These are phyloP conservation scores for Aspergillus fijiensis DNA, from an alignment of 2,329 filamentous ascomycete species.

Conservation along the genomic window DNA sequence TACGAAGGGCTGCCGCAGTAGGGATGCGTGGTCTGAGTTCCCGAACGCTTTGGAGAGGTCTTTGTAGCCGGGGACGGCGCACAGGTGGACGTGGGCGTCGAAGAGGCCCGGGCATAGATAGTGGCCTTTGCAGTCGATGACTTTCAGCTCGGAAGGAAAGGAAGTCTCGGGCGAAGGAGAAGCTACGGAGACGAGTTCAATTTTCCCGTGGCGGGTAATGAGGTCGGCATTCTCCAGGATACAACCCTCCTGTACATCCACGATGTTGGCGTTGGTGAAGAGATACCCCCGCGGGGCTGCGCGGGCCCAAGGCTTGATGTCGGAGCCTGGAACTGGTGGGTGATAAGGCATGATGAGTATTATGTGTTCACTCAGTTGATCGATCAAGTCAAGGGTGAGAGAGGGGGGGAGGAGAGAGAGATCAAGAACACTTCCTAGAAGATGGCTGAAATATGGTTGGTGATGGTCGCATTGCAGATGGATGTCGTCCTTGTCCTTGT, in stretches of 20 bases:
- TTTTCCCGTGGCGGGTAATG: too few species aligned
- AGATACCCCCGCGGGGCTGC: conserved; percentile 17
- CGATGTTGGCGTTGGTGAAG: conserved; percentile 25
- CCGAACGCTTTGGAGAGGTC: conserved; percentile 24
- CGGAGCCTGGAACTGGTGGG: background rate
- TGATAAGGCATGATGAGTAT: background rate
- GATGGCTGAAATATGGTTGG: too few species aligned
- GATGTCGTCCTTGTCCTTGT: too few species aligned
- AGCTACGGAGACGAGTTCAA: too few species aligned
- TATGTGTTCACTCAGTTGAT: too few species aligned
- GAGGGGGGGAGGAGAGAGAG: too few species aligned
- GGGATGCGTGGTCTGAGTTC: conserved; percentile 23
- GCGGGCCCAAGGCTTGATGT: conserved; percentile 24
- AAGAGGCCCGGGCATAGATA: conserved; percentile 29
- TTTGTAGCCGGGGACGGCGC: conserved; percentile 25
- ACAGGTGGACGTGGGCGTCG: conserved; percentile 29
- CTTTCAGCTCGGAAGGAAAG: background rate
- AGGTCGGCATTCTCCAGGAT: conserved; percentile 1
- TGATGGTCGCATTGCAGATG: too few species aligned
- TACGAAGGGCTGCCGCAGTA: conserved; percentile 23
- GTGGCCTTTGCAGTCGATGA: conserved; percentile 20
- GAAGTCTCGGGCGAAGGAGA: too few species aligned
- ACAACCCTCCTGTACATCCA: conserved; percentile 23
- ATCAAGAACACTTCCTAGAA: too few species aligned
- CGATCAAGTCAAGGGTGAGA: too few species aligned